phyloP scores from a whole-genome alignment of 2,329 filamentous ascomycete genomes.

The Passalora sequoiae region DNA sequence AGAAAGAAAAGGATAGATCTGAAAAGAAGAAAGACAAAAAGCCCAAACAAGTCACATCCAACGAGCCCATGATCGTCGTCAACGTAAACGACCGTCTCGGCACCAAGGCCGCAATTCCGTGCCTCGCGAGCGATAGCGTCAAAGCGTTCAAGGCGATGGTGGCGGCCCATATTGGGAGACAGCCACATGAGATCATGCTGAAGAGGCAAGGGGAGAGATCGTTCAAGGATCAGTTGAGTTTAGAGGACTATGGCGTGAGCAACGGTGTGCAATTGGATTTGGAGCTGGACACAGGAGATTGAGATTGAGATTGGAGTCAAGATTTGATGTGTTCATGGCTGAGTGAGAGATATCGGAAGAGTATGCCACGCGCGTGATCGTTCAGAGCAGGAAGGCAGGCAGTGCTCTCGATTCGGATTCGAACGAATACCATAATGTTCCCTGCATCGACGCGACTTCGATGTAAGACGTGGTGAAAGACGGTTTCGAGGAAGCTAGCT shows the following conservation, averaged over 20 bases:
- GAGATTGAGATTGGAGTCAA: no score
- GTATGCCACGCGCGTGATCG: no score
- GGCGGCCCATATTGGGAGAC: slow-evolving; percentile 78
- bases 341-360: no score
- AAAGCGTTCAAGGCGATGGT: slow-evolving; percentile 88
- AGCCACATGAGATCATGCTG: slow-evolving; percentile 85
- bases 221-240: slow-evolving; percentile 82
- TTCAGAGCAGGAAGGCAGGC: no score
- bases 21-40: slow-evolving; percentile 28
- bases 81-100: slow-evolving; percentile 92
- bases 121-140: slow-evolving; percentile 76
- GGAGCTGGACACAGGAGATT: slow-evolving; percentile 39
- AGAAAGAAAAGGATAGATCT: no score
- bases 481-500: no score
- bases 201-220: slow-evolving; percentile 88
- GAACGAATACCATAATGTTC: no score
- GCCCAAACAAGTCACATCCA: slow-evolving; percentile 32
- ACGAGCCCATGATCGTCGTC: slow-evolving; percentile 87
- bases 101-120: slow-evolving; percentile 91
- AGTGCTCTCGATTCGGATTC: no score
- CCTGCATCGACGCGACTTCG: no score
- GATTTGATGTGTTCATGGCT: no score
- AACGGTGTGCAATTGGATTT: slow-evolving; percentile 68
- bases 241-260: slow-evolving; percentile 90
- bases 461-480: no score